phyloP scores from a whole-genome alignment of 257 asterid genomes.

The Ophiorrhiza pumila region DNA sequence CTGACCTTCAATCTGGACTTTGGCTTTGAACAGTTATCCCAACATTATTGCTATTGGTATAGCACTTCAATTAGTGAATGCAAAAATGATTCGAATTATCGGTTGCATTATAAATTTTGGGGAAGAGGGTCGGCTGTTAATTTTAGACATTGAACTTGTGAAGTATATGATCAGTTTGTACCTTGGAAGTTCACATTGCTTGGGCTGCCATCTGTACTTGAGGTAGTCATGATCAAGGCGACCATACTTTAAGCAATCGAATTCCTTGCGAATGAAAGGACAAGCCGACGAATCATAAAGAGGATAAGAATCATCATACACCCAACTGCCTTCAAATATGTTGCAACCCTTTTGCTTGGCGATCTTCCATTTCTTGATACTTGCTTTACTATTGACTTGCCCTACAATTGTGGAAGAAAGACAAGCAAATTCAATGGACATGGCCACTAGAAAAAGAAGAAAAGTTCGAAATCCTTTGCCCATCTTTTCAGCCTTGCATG shows the following conservation, averaged over 20 bases:
- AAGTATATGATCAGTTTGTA: no score
- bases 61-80: no score
- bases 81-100: no score
- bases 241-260: constrained; percentile 59
- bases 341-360: constrained; percentile 34
- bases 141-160: no score
- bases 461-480: neutral
- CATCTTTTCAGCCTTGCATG: neutral
- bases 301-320: constrained; percentile 58
- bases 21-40: no score
- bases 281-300: constrained; percentile 48
- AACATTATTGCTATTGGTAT: no score
- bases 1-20: no score
- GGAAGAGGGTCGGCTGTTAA: no score
- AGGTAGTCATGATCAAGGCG: constrained; percentile 49
- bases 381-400: neutral
- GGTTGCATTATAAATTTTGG: no score
- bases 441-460: neutral
- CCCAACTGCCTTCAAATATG: constrained; percentile 58
- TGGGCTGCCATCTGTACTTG: no score
- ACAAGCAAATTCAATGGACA: neutral
- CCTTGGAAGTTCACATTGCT: constrained; percentile 51
- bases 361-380: neutral
- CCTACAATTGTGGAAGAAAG: neutral
- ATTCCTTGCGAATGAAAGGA: constrained; percentile 50